Percentiles rank a stretch among this genome's conserved stretches.
These are phyloP conservation scores for Monascus ruber DNA, from an alignment of 2,329 filamentous ascomycete species.

Conservation along the genomic window DNA sequence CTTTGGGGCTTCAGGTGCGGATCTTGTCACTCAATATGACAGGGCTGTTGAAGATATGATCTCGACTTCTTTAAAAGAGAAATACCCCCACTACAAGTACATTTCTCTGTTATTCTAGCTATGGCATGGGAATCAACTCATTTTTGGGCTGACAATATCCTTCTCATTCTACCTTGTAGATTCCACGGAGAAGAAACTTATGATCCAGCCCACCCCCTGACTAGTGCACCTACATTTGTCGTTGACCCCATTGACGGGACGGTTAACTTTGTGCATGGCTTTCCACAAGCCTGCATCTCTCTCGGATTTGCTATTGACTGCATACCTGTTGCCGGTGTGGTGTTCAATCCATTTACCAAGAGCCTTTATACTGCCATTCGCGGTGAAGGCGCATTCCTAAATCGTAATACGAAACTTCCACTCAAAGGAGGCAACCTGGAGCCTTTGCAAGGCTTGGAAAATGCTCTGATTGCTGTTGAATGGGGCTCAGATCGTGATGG, in stretches of 20 bases:
- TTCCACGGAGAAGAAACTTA: conserved; percentile 53
- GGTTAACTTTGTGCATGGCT: conserved; percentile 53
- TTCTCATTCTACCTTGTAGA: conserved; percentile 10
- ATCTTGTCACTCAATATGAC: conserved; percentile 54
- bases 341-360: conserved; percentile 50
- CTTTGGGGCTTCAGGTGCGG: conserved; percentile 34
- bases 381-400: conserved; percentile 43
- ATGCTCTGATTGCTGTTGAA: conserved; percentile 46
- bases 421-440: conserved; percentile 32
- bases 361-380: conserved; percentile 45
- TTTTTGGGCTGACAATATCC: background rate
- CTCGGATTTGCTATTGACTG: conserved; percentile 44
- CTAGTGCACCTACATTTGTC: conserved; percentile 46
- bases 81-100: conserved; percentile 44
- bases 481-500: conserved; percentile 50
- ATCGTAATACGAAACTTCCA: conserved; percentile 31
- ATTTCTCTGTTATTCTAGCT: conserved; percentile 6
- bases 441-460: conserved; percentile 38
- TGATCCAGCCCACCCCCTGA: conserved; percentile 41
- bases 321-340: conserved; percentile 45
- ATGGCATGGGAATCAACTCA: background rate
- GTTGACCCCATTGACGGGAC: conserved; percentile 56
- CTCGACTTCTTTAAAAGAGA: conserved; percentile 37
- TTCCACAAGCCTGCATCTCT: conserved; percentile 48
- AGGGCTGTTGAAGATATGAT: conserved; percentile 50